Base-by-base conservation (phyloP, 352 stramenopile species). In the Hyaloperonospora arabidopsidis region DNA sequence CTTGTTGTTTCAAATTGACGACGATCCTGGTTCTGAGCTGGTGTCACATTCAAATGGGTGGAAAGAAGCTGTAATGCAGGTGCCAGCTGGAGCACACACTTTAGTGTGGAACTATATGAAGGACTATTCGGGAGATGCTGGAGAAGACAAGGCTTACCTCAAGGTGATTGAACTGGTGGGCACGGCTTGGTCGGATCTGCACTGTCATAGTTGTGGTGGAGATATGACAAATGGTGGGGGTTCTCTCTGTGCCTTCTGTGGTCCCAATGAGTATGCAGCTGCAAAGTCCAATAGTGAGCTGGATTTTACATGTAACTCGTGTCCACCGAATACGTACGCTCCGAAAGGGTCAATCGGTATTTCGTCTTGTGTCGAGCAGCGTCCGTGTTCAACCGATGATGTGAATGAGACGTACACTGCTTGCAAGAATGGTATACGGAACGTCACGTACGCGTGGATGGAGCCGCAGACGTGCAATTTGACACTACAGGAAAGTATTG, bases 71-170 rank as follows among this genome's bases (percentile, higher is more conserved):
- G 69, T 74, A 2, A 79, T 80, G 21, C 50, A 72, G 10, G 77
- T 93, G 1, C 49, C 65, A 0, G 57, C 74, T 17, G 83, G 83
- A 11, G 68, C 77, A 8, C 83, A 93, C 50, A 77, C 77, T 15
- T 73, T 93, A 49, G 69, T 71, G 41, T 93, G 83, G 83, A 76
- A 89, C 47, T 93, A 87, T 54, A 76, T 82, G 15, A 93, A 90
- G 60, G 76, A 89, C 52, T 88, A 86, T 51, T 63, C 65, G 4
- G 79, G 77, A 14, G 83, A 93, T 58, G 68, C 60, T 5, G 83
- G 83, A 17, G 66, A 78, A 4, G 83, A 93, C 59, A 78, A 76
- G 49, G 79, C 79, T 4, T 83, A 67, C 38, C 29, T 90, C 49
- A 88, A 89, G 49, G 76, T 90, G 36, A 82, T 93, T 61, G 83